phyloP scores from a whole-genome alignment of 2,329 filamentous ascomycete species.

The Venturia effusa region DNA sequence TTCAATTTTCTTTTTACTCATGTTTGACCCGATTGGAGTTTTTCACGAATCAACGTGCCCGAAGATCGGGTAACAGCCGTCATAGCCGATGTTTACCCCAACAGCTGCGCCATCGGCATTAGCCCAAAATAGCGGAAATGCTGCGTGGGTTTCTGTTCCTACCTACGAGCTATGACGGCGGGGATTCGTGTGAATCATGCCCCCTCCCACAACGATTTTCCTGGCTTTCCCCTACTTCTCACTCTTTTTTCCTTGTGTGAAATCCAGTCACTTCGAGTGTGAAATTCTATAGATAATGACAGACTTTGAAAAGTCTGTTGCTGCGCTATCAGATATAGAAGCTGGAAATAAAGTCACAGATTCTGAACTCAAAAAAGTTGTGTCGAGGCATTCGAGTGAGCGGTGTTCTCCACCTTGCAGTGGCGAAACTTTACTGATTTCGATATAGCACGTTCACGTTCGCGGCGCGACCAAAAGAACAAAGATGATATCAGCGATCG shows the following conservation, averaged over 20 bases:
- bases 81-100: neutral
- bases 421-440: neutral
- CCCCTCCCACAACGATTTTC: neutral
- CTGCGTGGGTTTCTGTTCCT: neutral
- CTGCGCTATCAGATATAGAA: neutral
- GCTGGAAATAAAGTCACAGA: neutral
- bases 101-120: neutral
- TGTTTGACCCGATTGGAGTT: neutral
- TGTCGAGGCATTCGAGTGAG: neutral
- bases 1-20: neutral
- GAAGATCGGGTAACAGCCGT: neutral
- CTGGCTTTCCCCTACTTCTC: neutral
- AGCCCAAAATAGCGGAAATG: neutral
- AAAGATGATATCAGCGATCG: slow-evolving; percentile 16
- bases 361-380: neutral
- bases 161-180: neutral
- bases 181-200: neutral
- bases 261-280: neutral
- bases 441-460: slow-evolving; percentile 4
- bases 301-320: neutral
- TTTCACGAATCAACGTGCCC: neutral
- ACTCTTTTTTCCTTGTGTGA: neutral
- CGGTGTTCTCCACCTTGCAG: neutral
- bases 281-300: neutral
- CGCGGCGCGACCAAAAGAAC: slow-evolving; percentile 16